Percentiles rank a stretch among this genome's conserved stretches.
These are phyloP conservation scores for Neurospora intermedia DNA, from an alignment of 495 filamentous ascomycete species.

Conservation along the genomic window DNA sequence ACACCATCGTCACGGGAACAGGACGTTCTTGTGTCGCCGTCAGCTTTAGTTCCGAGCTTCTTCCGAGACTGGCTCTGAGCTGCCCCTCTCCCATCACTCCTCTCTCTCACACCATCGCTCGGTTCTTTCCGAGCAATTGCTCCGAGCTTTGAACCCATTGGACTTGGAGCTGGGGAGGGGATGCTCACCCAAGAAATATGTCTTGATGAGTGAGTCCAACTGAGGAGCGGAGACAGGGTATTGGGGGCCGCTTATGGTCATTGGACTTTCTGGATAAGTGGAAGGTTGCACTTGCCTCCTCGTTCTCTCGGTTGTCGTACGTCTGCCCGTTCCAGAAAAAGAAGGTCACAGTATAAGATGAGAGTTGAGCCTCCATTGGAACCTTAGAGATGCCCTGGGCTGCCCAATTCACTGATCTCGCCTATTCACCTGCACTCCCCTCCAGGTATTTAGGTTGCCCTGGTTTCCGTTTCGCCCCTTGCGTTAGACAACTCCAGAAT, in stretches of 20 bases:
- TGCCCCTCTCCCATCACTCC: background rate
- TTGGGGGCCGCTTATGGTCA: background rate
- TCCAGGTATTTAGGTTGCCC: no score
- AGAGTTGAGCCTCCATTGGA: background rate
- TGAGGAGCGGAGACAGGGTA: background rate
- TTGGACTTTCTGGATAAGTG: background rate
- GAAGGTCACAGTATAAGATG: background rate
- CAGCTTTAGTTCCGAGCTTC: background rate
- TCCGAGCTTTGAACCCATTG: background rate
- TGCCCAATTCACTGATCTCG: no score
- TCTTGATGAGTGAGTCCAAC: background rate
- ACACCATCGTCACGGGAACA: background rate
- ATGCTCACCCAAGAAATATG: background rate
- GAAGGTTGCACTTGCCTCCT: background rate
- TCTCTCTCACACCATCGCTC: background rate
- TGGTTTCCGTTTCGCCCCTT: no score
- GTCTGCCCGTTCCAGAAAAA: background rate
- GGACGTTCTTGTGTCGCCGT: background rate
- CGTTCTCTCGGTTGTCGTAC: background rate
- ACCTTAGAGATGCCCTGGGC: no score
- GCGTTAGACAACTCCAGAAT: no score
- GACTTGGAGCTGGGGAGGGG: background rate
- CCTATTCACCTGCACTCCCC: no score
- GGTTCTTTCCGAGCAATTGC: background rate
- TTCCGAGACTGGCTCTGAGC: background rate